Conservation (phyloP, 225 moss, liverwort and hornwort species). For the Rhytidiadelphus loreus region DNA sequence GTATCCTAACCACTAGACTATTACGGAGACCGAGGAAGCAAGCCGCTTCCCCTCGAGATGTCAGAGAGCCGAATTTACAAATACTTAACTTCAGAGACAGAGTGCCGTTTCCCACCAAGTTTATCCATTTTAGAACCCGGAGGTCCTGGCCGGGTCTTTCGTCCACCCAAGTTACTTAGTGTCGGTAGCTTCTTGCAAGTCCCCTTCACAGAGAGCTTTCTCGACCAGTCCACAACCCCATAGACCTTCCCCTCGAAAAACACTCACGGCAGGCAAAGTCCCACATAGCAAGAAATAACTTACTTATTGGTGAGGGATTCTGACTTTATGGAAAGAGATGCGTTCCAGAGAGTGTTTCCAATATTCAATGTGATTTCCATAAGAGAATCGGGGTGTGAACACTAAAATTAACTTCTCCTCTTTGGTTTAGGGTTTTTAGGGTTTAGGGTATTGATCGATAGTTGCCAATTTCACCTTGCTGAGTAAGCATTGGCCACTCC, state of each 20-base stretch:
- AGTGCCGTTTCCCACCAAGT: background rate
- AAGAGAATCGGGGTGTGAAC: too few species aligned
- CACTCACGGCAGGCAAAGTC: background rate
- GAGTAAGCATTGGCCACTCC: too few species aligned
- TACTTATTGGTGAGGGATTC: background rate
- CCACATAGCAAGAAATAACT: background rate
- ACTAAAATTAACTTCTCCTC: background rate
- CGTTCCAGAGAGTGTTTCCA: background rate
- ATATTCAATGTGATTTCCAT: background rate
- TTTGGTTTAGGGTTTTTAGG: too few species aligned
- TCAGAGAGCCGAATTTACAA: fast-evolving
- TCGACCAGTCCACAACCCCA: background rate
- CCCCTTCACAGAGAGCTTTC: background rate
- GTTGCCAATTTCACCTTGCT: background rate
- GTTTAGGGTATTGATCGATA: too few species aligned
- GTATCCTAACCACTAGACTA: background rate
- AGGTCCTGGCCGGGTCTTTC: background rate
- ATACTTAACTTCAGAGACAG: fast-evolving
- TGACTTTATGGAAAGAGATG: background rate
- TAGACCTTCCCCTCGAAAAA: background rate
- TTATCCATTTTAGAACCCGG: background rate
- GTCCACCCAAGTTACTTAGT: background rate
- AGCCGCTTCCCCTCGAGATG: too few species aligned
- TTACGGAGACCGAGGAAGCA: background rate
- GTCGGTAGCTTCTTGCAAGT: background rate